Conservation (phyloP, 371 early-diverging fungal genomes). For the Apophysomyces variabilis region DNA sequence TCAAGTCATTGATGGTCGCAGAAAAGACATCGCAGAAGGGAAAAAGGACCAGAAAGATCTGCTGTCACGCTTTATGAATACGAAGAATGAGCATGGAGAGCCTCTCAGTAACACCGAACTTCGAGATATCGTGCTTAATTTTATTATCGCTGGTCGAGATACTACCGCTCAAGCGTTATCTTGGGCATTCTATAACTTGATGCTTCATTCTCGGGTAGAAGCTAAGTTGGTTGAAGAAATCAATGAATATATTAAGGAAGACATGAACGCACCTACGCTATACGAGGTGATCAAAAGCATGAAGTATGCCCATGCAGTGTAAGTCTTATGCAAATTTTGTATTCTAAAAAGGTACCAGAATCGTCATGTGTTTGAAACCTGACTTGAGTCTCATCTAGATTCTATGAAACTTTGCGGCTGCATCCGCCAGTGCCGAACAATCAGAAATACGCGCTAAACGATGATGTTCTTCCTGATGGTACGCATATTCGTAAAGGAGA, state of each 20-base stretch:
- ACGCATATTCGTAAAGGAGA: slow-evolving; percentile 62
- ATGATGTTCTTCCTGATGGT: slow-evolving; percentile 75
- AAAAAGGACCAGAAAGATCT: slow-evolving; percentile 55
- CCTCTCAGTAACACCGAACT: slow-evolving; percentile 55
- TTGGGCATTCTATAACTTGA: slow-evolving; percentile 72
- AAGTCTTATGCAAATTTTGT: slow-evolving; percentile 13
- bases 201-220: slow-evolving; percentile 58
- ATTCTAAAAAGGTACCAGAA: no score
- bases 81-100: slow-evolving; percentile 57
- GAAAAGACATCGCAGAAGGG: slow-evolving; percentile 41
- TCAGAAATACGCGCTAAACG: slow-evolving; percentile 66
- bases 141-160: slow-evolving; percentile 71
- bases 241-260: slow-evolving; percentile 30
- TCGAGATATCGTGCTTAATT: slow-evolving; percentile 72
- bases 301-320: slow-evolving; percentile 65
- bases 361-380: not conserved
- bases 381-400: not conserved
- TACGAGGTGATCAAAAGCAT: slow-evolving; percentile 56
- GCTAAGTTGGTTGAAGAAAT: slow-evolving; percentile 65
- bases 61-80: slow-evolving; percentile 66
- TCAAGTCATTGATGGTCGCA: slow-evolving; percentile 47
- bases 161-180: slow-evolving; percentile 76
- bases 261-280: slow-evolving; percentile 25
- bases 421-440: slow-evolving; percentile 77
- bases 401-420: slow-evolving; percentile 70